Percentiles rank a stretch among this genome's conserved stretches.
These are phyloP conservation scores for Solanum medicagineum DNA, from an alignment of 257 asterid genomes.

Conservation along the genomic window DNA sequence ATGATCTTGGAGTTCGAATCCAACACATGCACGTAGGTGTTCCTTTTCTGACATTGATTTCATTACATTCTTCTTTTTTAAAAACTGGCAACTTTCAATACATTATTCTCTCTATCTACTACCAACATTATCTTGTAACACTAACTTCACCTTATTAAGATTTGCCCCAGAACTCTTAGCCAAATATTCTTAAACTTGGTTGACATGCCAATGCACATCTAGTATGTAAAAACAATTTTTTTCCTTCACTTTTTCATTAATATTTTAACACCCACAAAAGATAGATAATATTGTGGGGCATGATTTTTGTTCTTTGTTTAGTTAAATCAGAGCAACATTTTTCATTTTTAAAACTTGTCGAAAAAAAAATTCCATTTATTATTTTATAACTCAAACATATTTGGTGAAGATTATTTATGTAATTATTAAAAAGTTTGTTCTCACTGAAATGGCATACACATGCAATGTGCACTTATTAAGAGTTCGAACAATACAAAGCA, in stretches of 20 bases:
- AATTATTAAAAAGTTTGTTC: not conserved
- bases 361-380: not conserved
- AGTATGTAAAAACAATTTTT: not conserved
- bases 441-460: not conserved
- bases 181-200: not conserved
- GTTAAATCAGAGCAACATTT: not conserved
- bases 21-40: not conserved
- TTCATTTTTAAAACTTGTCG: not conserved
- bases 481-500: no score
- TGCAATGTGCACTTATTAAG: no score
- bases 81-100: not conserved
- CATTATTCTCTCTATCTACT: not conserved
- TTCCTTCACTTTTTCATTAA: not conserved
- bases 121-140: not conserved
- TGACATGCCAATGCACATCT: not conserved
- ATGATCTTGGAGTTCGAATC: not conserved
- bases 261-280: not conserved
- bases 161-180: not conserved
- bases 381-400: not conserved
- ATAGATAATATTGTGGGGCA: not conserved
- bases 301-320: not conserved
- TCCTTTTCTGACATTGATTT: not conserved
- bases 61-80: not conserved
- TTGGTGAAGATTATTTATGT: not conserved
- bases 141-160: not conserved